These are phyloP conservation scores for Ascochyta clinopodiicola DNA, from an alignment of 2,329 filamentous ascomycete genomes.

Conservation along the genomic window DNA sequence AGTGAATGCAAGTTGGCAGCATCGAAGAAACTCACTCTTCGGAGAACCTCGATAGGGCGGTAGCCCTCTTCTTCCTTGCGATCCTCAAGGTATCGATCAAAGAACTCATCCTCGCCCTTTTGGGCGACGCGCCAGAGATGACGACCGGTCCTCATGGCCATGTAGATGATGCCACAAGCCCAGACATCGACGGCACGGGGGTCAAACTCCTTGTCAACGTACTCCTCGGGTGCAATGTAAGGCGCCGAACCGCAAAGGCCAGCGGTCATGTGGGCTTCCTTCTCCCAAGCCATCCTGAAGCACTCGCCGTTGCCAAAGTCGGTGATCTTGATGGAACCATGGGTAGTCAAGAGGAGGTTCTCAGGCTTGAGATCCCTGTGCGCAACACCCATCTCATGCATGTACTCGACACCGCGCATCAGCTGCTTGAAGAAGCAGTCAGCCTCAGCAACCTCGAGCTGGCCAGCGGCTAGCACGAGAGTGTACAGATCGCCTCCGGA, in stretches of 20 bases:
- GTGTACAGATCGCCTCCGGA: conserved; percentile 96
- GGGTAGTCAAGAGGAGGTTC: conserved; percentile 90
- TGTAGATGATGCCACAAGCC: conserved; percentile 99
- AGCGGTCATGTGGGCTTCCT: conserved; percentile 96
- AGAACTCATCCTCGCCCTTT: conserved; percentile 97
- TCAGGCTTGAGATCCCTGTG: conserved; percentile 97
- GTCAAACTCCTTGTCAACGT: conserved; percentile 93
- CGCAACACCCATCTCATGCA: conserved; percentile 99
- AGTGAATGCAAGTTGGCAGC: conserved; percentile 10
- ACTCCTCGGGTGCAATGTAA: conserved; percentile 97
- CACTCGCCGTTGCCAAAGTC: conserved; percentile 99
- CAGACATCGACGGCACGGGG: conserved; percentile 97
- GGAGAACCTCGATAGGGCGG: conserved; percentile 91
- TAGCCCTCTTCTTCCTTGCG: conserved; percentile 95
- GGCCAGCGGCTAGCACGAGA: conserved; percentile 85
- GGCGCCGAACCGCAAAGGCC: conserved; percentile 95
- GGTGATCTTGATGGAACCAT: conserved; percentile 93
- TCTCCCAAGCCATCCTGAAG: conserved; percentile 99
- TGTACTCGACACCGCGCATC: conserved; percentile 98
- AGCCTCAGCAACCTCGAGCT: conserved; percentile 89
- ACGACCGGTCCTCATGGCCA: conserved; percentile 97
- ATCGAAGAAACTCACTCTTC: conserved; percentile 72
- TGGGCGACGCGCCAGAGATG: conserved; percentile 97
- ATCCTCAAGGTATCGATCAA: conserved; percentile 90
- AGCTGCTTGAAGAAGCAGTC: conserved; percentile 99